Conservation (phyloP, 164 flowering plant species). For the Houttuynia cordata region DNA sequence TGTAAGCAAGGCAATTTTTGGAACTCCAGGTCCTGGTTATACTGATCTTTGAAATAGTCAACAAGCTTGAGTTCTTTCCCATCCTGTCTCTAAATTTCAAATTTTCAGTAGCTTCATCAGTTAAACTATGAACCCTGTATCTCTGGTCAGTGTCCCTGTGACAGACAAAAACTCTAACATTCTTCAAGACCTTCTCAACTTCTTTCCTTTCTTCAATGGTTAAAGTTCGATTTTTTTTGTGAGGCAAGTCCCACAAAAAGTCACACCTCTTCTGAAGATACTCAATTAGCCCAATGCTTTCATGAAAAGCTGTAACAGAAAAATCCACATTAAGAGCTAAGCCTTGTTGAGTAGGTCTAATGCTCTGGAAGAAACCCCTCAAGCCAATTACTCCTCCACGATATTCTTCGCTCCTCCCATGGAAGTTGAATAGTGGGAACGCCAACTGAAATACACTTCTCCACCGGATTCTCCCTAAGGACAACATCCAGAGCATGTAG, state of each 20-base stretch:
- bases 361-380: slow-evolving; percentile 91
- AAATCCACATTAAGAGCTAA: slow-evolving; percentile 85
- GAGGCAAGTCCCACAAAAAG: slow-evolving; percentile 55
- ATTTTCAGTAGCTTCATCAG: slow-evolving; percentile 63
- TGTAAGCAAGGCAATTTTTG: slow-evolving; percentile 90
- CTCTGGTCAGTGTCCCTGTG: slow-evolving; percentile 84
- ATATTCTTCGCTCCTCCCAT: slow-evolving; percentile 69
- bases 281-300: slow-evolving; percentile 78
- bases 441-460: slow-evolving; percentile 55
- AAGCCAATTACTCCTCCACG: slow-evolving; percentile 83
- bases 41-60: slow-evolving; percentile 77
- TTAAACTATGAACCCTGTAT: slow-evolving; percentile 59
- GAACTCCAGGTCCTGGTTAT: slow-evolving; percentile 69
- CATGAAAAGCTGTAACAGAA: slow-evolving; percentile 88
- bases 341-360: slow-evolving; percentile 90
- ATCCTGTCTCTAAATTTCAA: slow-evolving; percentile 71
- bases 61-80: slow-evolving; percentile 52
- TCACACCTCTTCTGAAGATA: slow-evolving; percentile 74
- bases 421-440: slow-evolving; percentile 65
- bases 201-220: slow-evolving; percentile 59
- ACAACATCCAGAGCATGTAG: slow-evolving; percentile 90
- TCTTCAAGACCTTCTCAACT: slow-evolving; percentile 72
- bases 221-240: slow-evolving; percentile 46
- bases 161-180: slow-evolving; percentile 75
- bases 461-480: slow-evolving; percentile 53